These are phyloP conservation scores for Erigeron canadensis DNA, from an alignment of 129 eudicot genomes.

Conservation along the genomic window DNA sequence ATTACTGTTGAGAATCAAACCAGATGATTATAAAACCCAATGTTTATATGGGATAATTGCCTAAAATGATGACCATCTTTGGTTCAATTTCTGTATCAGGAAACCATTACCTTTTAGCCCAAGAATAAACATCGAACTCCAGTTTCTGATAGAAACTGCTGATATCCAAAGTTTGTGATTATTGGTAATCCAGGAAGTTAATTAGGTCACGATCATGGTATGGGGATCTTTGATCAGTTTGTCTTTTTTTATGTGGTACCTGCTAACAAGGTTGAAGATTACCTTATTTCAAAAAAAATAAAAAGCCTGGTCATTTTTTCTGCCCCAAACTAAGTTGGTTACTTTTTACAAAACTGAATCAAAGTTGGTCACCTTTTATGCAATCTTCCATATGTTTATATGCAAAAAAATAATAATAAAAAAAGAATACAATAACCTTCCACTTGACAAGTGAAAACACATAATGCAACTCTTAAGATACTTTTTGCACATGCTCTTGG, in stretches of 20 bases:
- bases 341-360: too few relatives aligned
- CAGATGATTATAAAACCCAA: neutral
- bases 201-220: neutral
- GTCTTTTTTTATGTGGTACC: neutral
- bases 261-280: neutral
- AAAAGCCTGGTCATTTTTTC: too few relatives aligned
- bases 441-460: neutral
- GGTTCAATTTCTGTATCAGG: neutral
- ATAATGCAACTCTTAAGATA: neutral
- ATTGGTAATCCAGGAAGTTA: neutral
- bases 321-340: too few relatives aligned
- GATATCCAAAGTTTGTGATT: neutral
- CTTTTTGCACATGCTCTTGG: neutral
- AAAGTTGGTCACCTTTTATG: too few relatives aligned
- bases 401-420: too few relatives aligned
- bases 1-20: neutral
- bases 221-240: neutral
- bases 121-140: neutral
- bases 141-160: neutral
- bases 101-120: neutral
- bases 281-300: neutral
- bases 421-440: too few relatives aligned
- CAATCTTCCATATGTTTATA: too few relatives aligned
- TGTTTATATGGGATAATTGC: neutral
- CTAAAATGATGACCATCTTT: neutral